phyloP scores from a whole-genome alignment of 192 early-diverging fungal species.

The Linnemannia elongata region DNA sequence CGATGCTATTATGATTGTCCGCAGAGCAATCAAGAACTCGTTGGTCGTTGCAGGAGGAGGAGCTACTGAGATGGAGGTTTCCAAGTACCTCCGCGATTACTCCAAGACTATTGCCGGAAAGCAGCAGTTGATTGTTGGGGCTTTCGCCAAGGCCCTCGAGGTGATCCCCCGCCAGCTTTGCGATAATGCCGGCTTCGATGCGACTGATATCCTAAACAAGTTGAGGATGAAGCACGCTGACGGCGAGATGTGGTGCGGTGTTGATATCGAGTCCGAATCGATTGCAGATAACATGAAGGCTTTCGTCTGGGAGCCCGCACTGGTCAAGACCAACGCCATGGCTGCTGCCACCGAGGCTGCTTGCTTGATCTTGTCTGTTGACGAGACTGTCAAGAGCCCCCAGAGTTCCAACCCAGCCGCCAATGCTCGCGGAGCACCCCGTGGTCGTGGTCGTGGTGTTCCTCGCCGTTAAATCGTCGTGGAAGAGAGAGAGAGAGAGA shows the following conservation, averaged over 20 bases:
- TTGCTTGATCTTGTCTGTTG: conserved; percentile 94
- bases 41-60: conserved; percentile 97
- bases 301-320: conserved; percentile 98
- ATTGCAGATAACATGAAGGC: conserved; percentile 92
- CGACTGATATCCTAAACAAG: conserved; percentile 98
- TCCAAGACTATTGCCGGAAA: conserved; percentile 97
- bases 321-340: conserved; percentile 98
- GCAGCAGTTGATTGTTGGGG: conserved; percentile 96
- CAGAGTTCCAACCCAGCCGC: conserved; percentile 82
- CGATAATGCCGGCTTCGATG: conserved; percentile 99
- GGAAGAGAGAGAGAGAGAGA: not conserved
- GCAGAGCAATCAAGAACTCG: conserved; percentile 97
- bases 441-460: conserved; percentile 77
- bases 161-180: conserved; percentile 98
- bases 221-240: conserved; percentile 92
- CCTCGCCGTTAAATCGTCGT: conserved; percentile 61
- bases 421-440: conserved; percentile 65
- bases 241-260: conserved; percentile 88
- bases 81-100: conserved; percentile 92
- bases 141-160: conserved; percentile 96
- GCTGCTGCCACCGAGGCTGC: conserved; percentile 95
- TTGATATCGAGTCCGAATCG: conserved; percentile 90
- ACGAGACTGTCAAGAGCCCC: conserved; percentile 97
- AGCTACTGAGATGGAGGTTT: conserved; percentile 98
- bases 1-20: conserved; percentile 99